Conservation (phyloP, 805 yeast genomes). For the Candida chilensis region DNA sequence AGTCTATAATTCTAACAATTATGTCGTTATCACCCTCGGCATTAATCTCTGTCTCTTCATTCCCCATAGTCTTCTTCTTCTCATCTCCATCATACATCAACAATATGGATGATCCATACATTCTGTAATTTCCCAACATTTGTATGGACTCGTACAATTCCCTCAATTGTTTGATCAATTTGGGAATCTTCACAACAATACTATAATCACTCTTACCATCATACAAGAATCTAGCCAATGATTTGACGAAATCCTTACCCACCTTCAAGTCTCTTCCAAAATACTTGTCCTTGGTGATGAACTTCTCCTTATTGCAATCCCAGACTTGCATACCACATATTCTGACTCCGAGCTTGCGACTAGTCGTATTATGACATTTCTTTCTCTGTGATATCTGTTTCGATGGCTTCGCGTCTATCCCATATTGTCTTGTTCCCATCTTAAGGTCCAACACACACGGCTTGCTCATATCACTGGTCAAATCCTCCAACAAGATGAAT, state of each 20-base stretch:
- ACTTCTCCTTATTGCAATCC: slow-evolving; percentile 35
- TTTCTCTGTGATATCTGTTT: slow-evolving; percentile 73
- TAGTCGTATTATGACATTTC: slow-evolving; percentile 79
- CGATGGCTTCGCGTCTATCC: slow-evolving; percentile 73
- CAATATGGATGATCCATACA: slow-evolving; percentile 85
- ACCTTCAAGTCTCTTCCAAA: slow-evolving; percentile 72
- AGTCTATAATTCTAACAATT: slow-evolving; percentile 78
- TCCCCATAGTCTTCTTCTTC: slow-evolving; percentile 5
- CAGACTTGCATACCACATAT: slow-evolving; percentile 93
- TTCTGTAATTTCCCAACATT: slow-evolving; percentile 63
- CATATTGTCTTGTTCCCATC: slow-evolving; percentile 98
- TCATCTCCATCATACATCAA: slow-evolving; percentile 77
- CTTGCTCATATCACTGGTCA: slow-evolving; percentile 69
- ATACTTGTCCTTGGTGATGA: slow-evolving; percentile 78
- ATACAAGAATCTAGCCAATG: slow-evolving; percentile 68
- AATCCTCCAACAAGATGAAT: slow-evolving; percentile 82
- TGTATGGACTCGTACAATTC: slow-evolving; percentile 48
- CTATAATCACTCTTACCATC: slow-evolving; percentile 58
- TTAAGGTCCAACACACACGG: slow-evolving; percentile 94
- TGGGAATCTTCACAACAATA: slow-evolving; percentile 58
- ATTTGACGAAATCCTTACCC: slow-evolving; percentile 71
- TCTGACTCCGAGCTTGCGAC: slow-evolving; percentile 76
- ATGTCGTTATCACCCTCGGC: slow-evolving; percentile 9
- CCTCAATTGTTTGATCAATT: slow-evolving; percentile 47
- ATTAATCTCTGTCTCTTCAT: slow-evolving; percentile 4